A percentile compares a stretch with the other conserved stretches of the same genome.
Evolutionary conservation across 2,329 filamentous ascomycete genomes (phyloP).

Genomic region (Aspergillus jensenii): DNA sequence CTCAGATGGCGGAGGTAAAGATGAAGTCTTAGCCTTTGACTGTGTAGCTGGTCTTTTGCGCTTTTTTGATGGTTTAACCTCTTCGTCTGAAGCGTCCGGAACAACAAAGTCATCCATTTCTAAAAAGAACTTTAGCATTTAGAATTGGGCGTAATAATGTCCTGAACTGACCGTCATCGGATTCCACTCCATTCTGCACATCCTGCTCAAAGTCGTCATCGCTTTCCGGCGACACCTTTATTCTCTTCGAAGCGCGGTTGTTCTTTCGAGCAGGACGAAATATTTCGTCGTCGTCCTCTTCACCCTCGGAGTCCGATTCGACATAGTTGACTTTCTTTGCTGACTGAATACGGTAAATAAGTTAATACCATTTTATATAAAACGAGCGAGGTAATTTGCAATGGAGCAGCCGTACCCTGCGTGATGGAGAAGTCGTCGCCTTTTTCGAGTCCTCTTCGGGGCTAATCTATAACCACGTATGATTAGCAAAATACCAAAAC

Average conservation of each 20-base stretch:
- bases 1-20: slow-evolving; percentile 47
- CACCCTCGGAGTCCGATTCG: slow-evolving; percentile 75
- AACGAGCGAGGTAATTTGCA: background rate
- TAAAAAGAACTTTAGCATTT: slow-evolving; percentile 34
- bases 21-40: slow-evolving; percentile 33
- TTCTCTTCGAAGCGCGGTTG: slow-evolving; percentile 54
- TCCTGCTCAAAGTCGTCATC: slow-evolving; percentile 66
- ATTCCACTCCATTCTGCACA: slow-evolving; percentile 47
- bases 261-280: slow-evolving; percentile 57
- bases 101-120: slow-evolving; percentile 88
- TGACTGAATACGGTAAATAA: slow-evolving; percentile 37
- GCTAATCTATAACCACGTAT: slow-evolving; percentile 40
- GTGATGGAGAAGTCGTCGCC: slow-evolving; percentile 69
- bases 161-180: slow-evolving; percentile 49
- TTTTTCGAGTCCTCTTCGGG: slow-evolving; percentile 39
- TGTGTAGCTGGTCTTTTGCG: slow-evolving; percentile 63
- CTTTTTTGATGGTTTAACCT: slow-evolving; percentile 64
- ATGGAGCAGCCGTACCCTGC: slow-evolving; percentile 62
- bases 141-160: background rate
- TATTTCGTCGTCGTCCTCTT: slow-evolving; percentile 69
- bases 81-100: slow-evolving; percentile 79
- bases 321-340: slow-evolving; percentile 71
- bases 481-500: slow-evolving; percentile 30
- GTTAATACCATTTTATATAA: background rate
- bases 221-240: slow-evolving; percentile 66